phyloP scores from a whole-genome alignment of 2,329 filamentous ascomycete genomes.

The Mycosphaerella sp. region DNA sequence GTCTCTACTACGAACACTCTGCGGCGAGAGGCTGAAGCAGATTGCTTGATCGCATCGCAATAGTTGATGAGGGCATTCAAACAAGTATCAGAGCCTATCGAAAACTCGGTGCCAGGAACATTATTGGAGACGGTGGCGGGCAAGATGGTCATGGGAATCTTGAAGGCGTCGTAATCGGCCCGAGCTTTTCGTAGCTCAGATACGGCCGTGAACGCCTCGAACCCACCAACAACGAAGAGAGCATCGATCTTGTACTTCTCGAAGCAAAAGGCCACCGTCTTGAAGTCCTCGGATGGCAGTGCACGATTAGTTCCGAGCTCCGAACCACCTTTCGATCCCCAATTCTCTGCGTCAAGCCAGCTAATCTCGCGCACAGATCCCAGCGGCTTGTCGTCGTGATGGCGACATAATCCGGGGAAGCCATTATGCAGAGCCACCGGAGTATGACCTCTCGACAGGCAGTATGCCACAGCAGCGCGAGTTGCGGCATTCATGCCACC shows the following conservation, averaged over 20 bases:
- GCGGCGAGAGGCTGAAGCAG: conserved; percentile 83
- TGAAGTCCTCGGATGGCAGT: conserved; percentile 80
- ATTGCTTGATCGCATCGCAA: conserved; percentile 96
- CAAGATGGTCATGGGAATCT: conserved; percentile 84
- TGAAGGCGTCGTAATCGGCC: conserved; percentile 71
- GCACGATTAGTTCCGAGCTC: conserved; percentile 98
- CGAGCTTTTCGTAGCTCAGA: conserved; percentile 79
- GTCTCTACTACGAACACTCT: conserved; percentile 98
- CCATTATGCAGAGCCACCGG: conserved; percentile 93
- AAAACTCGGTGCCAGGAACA: conserved; percentile 95
- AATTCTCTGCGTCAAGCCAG: conserved; percentile 91
- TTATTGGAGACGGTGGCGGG: conserved; percentile 99
- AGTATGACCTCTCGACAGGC: conserved; percentile 82
- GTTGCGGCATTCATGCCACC: conserved; percentile 98
- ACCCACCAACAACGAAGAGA: conserved; percentile 81
- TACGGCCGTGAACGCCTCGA: conserved; percentile 91
- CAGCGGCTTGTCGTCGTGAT: conserved; percentile 75
- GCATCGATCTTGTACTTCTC: conserved; percentile 83
- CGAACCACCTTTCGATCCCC: conserved; percentile 94
- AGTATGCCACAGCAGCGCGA: conserved; percentile 87
- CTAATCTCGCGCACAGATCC: conserved; percentile 77
- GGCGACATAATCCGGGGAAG: conserved; percentile 86
- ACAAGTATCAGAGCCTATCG: conserved; percentile 91
- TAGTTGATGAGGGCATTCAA: conserved; percentile 91
- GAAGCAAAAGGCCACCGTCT: conserved; percentile 74